Evolutionary conservation across 73 alveolate species (phyloP).

Genomic region (Urostyla sp.): DNA sequence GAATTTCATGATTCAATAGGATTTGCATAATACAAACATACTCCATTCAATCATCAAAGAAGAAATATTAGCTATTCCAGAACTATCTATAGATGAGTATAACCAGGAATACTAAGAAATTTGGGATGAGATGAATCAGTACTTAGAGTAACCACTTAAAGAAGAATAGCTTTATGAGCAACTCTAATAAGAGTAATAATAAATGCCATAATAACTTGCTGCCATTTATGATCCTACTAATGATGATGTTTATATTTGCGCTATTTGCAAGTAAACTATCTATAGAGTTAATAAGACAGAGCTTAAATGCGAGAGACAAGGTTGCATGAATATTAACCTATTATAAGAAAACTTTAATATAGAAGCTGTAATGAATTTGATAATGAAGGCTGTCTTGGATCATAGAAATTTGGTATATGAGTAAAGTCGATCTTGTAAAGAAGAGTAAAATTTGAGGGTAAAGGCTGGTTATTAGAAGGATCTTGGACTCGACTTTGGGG

Average conservation of each 20-base stretch:
- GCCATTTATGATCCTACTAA: conserved; percentile 31
- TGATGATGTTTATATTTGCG: conserved; percentile 19
- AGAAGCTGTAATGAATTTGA: conserved; percentile 16
- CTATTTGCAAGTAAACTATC: conserved; percentile 11
- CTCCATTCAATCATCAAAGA: too few relatives aligned
- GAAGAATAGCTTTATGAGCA: conserved; percentile 21
- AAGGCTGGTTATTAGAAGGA: neutral
- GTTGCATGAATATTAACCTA: conserved; percentile 21
- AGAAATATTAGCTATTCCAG: neutral
- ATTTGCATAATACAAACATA: too few relatives aligned
- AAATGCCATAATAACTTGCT: conserved; percentile 6
- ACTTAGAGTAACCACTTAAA: neutral
- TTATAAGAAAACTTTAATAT: conserved; percentile 3
- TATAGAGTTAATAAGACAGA: neutral
- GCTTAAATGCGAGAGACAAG: conserved; percentile 19
- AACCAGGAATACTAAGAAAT: neutral
- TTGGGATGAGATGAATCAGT: conserved; percentile 18
- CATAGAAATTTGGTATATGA: conserved; percentile 12
- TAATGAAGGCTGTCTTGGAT: conserved; percentile 15
- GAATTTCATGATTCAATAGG: too few relatives aligned
- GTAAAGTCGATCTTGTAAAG: neutral
- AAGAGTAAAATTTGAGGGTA: neutral
- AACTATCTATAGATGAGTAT: neutral
- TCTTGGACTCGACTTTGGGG: neutral
- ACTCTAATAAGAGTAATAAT: neutral